Percentiles rank a stretch among this genome's conserved stretches.
Conservation (phyloP, 192 early-diverging fungal species). For the Coemansia sp. region DNA sequence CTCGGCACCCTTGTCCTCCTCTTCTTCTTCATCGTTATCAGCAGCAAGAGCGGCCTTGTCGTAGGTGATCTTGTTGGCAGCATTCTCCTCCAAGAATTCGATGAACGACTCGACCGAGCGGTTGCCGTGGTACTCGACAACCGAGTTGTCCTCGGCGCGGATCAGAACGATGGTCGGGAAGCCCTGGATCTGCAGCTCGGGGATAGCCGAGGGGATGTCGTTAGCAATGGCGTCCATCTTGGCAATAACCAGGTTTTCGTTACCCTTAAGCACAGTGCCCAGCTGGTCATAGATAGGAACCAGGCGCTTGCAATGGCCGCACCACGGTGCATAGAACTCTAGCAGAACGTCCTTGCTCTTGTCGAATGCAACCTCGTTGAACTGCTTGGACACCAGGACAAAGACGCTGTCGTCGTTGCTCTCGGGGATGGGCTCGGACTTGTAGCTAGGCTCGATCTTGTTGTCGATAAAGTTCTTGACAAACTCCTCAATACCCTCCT, state of each 20-base stretch:
- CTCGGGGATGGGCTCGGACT: constrained; percentile 83
- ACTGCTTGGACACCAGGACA: constrained; percentile 84
- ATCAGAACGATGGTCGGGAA: constrained; percentile 96
- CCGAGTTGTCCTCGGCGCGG: constrained; percentile 78
- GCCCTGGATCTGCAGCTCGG: constrained; percentile 74
- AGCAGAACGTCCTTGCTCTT: constrained; percentile 87
- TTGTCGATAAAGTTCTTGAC: constrained; percentile 67
- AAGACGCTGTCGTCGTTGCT: constrained; percentile 85
- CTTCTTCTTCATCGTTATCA: constrained; percentile 30
- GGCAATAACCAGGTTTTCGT: constrained; percentile 72
- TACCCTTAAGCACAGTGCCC: constrained; percentile 58
- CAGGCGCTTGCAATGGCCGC: constrained; percentile 80
- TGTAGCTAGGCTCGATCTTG: constrained; percentile 74
- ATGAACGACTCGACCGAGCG: constrained; percentile 75
- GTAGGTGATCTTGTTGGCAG: constrained; percentile 56
- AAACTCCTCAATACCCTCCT: constrained; percentile 62
- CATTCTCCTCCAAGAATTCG: constrained; percentile 78
- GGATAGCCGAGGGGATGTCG: constrained; percentile 73
- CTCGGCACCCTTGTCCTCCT: constrained; percentile 29
- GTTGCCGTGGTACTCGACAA: constrained; percentile 82
- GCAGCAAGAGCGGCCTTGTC: constrained; percentile 34
- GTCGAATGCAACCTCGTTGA: constrained; percentile 83
- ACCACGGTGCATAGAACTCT: constrained; percentile 92
- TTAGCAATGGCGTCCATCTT: constrained; percentile 97
- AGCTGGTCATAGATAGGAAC: constrained; percentile 81